Base-by-base conservation (phyloP, 2,329 filamentous ascomycete genomes). In the Aspergillus brasiliensis region DNA sequence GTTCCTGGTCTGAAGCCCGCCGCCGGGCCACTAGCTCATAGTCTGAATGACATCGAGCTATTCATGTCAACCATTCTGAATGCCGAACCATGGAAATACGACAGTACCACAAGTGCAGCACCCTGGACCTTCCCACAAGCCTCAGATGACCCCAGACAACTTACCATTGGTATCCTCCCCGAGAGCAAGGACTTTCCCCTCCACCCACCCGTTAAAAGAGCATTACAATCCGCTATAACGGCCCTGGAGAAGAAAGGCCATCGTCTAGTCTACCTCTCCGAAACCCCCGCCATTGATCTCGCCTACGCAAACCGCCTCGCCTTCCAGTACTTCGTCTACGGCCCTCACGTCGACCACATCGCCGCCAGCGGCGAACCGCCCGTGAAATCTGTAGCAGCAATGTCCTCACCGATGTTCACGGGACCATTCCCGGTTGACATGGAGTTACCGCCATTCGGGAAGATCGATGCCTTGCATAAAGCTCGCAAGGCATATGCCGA, bases 141-240 rank as follows among this genome's bases (percentile, higher is more conserved):
- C 15, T 42, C 38, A 17, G 38, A 11, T 11, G n/a, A 42, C 2
- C 38, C 15, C 6, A 21, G 38, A 0, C 38, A 42, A 19, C 38
- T 42, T 11, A 42, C 38, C n/a, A 42, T 71, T 71, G 5, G 84
- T 83, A 0, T 87, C 80, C 61, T 72, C 65, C 60, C 72, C 71
- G 52, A 65, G 70, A 21, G 71, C 71, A 8, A 69, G 70, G 4
- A 58, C 72, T 10, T 72, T 70, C 11, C 71, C 2, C 67, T 84
- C 0, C 81, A 83, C 11, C 83, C 83, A 0, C 79, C 82, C 0
- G 76, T 85, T 3, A 73, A 72, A 0, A 75, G 80, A 3, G 72
- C 78, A 0, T 61, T 85, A 2, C 71, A 42, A n/a, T 19, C 38
- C n/a, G n/a, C 77, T 11, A 71, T 69, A 3, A 80, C 80, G 0